A percentile compares a stretch with the other conserved stretches of the same genome.
phyloP scores from a whole-genome alignment of 2,329 filamentous ascomycete genomes.

The Talaromyces sp. region DNA sequence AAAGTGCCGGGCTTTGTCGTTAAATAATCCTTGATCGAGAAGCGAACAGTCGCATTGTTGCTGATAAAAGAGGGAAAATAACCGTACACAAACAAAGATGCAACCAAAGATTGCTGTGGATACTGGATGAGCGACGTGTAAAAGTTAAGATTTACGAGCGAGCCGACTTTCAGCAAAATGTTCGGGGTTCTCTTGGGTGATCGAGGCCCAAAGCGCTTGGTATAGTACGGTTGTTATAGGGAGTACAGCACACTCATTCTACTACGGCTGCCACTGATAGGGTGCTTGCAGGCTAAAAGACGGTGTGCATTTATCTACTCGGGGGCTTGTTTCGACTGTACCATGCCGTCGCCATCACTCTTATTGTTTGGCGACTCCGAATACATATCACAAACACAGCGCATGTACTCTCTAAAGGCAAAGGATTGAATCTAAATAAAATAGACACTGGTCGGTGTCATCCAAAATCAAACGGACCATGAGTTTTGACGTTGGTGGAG shows the following conservation, averaged over 20 bases:
- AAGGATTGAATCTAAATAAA: too few species aligned
- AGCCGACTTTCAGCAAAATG: too few species aligned
- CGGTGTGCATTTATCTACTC: background rate
- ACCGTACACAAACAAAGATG: background rate
- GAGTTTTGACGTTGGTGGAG: background rate
- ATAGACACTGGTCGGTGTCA: background rate
- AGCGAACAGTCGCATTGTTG: slow-evolving; percentile 5
- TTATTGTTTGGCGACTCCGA: background rate
- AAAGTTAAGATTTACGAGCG: background rate
- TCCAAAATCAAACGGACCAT: background rate
- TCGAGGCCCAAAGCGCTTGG: background rate
- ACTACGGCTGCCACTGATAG: background rate
- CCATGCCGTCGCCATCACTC: background rate
- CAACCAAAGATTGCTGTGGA: slow-evolving; percentile 1
- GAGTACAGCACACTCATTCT: background rate
- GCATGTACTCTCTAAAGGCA: background rate
- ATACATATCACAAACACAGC: background rate
- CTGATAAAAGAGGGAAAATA: background rate
- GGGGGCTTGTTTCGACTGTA: background rate
- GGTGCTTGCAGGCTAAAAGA: slow-evolving; percentile 2
- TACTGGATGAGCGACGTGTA: background rate
- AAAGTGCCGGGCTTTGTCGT: background rate
- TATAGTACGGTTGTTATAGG: slow-evolving; percentile 1
- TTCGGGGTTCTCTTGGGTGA: background rate
- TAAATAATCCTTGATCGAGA: background rate